These are phyloP conservation scores for Pythium aquatile DNA, from an alignment of 352 stramenopile species.

Conservation along the genomic window DNA sequence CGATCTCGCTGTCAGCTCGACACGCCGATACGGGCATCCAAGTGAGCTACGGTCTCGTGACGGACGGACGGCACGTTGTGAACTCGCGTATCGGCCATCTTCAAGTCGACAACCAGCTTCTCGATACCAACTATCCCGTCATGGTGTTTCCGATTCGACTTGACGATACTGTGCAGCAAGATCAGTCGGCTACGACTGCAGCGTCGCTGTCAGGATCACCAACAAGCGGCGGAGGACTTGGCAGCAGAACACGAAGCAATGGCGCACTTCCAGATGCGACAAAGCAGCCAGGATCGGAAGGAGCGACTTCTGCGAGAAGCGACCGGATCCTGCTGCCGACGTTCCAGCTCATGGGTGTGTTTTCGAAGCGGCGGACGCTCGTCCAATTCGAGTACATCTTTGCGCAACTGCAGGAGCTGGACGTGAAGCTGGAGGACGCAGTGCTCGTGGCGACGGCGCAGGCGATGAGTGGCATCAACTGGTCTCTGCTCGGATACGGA, in stretches of 20 bases:
- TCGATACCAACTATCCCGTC: constrained; percentile 85
- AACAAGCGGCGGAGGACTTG: not conserved
- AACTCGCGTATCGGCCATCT: constrained; percentile 78
- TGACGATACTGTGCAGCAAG: constrained; percentile 62
- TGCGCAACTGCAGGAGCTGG: constrained; percentile 80
- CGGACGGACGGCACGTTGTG: constrained; percentile 69
- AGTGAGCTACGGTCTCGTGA: constrained; percentile 69
- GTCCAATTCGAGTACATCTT: constrained; percentile 88
- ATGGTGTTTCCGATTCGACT: constrained; percentile 70
- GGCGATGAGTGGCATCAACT: constrained; percentile 73
- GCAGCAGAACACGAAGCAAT: not conserved
- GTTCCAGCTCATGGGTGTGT: constrained; percentile 81
- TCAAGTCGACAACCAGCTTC: constrained; percentile 83
- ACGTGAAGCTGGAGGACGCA: constrained; percentile 84
- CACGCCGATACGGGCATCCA: constrained; percentile 72
- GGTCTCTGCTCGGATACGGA: constrained; percentile 34
- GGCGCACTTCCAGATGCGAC: constrained; percentile 13
- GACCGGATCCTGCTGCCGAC: constrained; percentile 62
- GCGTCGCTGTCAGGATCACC: constrained; percentile 4
- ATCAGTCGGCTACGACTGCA: constrained; percentile 37
- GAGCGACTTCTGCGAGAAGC: constrained; percentile 10
- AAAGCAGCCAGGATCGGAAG: constrained; percentile 18
- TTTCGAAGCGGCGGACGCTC: constrained; percentile 56
- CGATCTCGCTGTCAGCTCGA: constrained; percentile 69
- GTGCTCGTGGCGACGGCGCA: constrained; percentile 71